Base-by-base conservation (phyloP, 2,329 filamentous ascomycete genomes). In the Talaromyces albobiverticillius region DNA sequence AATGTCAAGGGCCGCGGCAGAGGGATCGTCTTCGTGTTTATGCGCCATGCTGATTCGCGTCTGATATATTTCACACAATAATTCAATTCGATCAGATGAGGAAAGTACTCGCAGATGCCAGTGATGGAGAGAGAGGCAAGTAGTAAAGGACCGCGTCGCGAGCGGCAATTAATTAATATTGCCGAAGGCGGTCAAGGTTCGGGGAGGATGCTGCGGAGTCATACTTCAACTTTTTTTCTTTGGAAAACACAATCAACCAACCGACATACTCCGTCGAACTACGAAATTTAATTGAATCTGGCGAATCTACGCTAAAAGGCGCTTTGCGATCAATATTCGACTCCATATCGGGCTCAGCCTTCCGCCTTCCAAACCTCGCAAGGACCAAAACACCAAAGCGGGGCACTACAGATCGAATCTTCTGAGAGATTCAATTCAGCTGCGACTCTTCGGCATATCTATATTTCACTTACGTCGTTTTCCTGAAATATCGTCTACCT, bases 1-100 rank as follows among this genome's bases (percentile, higher is more conserved):
- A 2, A 67, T 48, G 4, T 68, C 64, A 25, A 63, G 52, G 22
- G 59, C 58, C 13, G 51, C 36, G 10, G 32, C 34, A 3, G 48
- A 34, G 3, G 47, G 47, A 5, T 51, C 53, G 4, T 23, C 40
- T 25, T 41, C 47, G 10, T 31, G 9, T 34, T 47, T 42, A 5
- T 41, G 40, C 0, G 53, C 48, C 53, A 55, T 55, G 16, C 2
- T 36, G 11, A 14, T 16, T 29, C 7, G 18, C 9, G 7, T 22
- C 2, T 10, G 18, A 4, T 22, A 2, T 7, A 40, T 20, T 40
- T 16, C 9, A n/a, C 14, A 18, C 6, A 16, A 40, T 11, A 40
- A 14, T 38, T 20, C 2, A 22, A 22, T 3, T 13, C n/a, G 7
- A 40, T 13, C 11, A 20, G 6, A 13, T 22, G 36, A 40, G 36